Evolutionary conservation across 495 filamentous ascomycete genomes (phyloP), one percentile per base, ranked within the genome.

Genomic region (Penicillium subrubescens): DNA sequence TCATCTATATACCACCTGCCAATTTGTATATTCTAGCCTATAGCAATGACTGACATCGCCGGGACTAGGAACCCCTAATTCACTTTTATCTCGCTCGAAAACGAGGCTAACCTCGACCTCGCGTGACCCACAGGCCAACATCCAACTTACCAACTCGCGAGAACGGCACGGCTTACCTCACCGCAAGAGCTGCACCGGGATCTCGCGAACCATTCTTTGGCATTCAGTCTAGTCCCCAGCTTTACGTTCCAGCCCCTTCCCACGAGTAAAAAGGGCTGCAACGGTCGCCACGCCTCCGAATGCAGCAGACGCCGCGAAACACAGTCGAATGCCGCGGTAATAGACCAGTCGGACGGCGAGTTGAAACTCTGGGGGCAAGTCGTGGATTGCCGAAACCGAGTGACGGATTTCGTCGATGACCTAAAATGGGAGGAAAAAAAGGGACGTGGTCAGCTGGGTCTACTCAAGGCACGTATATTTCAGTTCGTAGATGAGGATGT

Each of bases 331-430:
- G 0, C 85, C 87, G 5, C 82, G 79, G 54, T 85, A 87, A 57
- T 88, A 88, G 0, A 88, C 86, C n/a, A 82, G 65, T 17, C 85
- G 77, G 11, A 83, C 88, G 35, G 83, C 81, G 46, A 86, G 81
- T 65, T 90, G 87, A 23, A 87, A 77, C 43, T 88, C 86, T 0
- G 82, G 83, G 0, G 85, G 85, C 0, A 89, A 77, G 10, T 75
- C 70, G 27, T 78, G 76, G 41, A 89, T 78, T 3, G 81, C 82
- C 3, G 84, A 82, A 8, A 87, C 82, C 0, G 86, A 88, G 64
- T 89, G 87, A 5, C 87, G 75, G 64, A 90, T 89, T 46, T 85
- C 81, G 41, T 86, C 80, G 39, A 88, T 84, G 46, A 88, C 71
- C 85, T 88, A 70, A 6, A 60, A 35, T 12, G 33, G 46, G 51